These are phyloP conservation scores for Tuber calosporum DNA, from an alignment of 495 filamentous ascomycete species.

Conservation along the genomic window DNA sequence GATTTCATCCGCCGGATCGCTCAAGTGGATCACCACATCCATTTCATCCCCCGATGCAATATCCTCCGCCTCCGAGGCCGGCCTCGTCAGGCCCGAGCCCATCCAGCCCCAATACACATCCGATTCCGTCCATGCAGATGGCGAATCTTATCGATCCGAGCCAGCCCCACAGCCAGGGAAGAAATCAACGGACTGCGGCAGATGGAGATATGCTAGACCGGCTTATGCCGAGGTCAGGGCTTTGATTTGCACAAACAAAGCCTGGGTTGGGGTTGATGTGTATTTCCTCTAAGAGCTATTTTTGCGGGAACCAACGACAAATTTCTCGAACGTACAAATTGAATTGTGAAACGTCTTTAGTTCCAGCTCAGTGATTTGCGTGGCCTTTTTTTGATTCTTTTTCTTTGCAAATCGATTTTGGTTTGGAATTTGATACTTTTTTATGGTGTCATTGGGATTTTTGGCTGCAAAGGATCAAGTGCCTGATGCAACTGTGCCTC, in stretches of 20 bases:
- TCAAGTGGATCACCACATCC: slow-evolving; percentile 37
- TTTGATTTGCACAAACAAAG: slow-evolving; percentile 44
- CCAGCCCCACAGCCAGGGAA: slow-evolving; percentile 24
- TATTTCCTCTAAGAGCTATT: slow-evolving; percentile 34
- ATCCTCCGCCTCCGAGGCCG: slow-evolving; percentile 23
- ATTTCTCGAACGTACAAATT: slow-evolving; percentile 43
- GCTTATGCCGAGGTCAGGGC: slow-evolving; percentile 37
- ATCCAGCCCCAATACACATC: slow-evolving; percentile 31
- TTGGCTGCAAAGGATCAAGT: slow-evolving; percentile 12
- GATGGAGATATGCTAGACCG: slow-evolving; percentile 40
- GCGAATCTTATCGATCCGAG: slow-evolving; percentile 37
- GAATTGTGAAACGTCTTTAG: slow-evolving; percentile 27
- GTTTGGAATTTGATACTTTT: slow-evolving; percentile 27
- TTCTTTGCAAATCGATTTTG: slow-evolving; percentile 13
- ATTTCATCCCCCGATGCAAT: slow-evolving; percentile 41
- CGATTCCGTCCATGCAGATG: slow-evolving; percentile 40
- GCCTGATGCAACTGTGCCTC: slow-evolving; percentile 16
- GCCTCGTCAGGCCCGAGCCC: slow-evolving; percentile 37
- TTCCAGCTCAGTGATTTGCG: slow-evolving; percentile 26
- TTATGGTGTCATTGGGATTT: slow-evolving; percentile 23
- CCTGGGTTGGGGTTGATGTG: slow-evolving; percentile 38
- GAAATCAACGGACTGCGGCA: slow-evolving; percentile 32
- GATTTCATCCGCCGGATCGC: slow-evolving; percentile 37
- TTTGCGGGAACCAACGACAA: slow-evolving; percentile 43
- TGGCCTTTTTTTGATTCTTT: slow-evolving; percentile 28